phyloP scores from a whole-genome alignment of 2,329 filamentous ascomycete genomes.

The Trichophyton rubrum region DNA sequence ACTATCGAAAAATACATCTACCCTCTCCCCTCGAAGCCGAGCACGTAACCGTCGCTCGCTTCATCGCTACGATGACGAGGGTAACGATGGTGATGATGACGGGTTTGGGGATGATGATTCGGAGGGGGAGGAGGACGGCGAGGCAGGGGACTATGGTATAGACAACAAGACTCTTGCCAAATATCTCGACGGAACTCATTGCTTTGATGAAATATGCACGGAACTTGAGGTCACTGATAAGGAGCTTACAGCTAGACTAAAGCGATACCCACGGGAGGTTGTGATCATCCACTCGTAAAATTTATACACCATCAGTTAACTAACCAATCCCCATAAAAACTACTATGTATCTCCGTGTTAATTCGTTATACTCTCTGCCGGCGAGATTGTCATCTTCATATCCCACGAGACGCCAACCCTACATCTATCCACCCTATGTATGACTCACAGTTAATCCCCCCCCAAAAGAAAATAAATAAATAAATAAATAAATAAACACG shows the following conservation, averaged over 20 bases:
- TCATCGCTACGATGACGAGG: conserved; percentile 1
- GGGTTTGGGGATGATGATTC: conserved; percentile 9
- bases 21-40: not conserved
- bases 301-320: not conserved
- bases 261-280: conserved; percentile 33
- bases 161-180: conserved; percentile 28
- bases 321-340: not conserved
- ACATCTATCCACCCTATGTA: not conserved
- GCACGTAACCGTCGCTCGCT: not conserved
- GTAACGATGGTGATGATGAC: conserved; percentile 3
- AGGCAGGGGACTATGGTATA: conserved; percentile 19
- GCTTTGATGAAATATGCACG: conserved; percentile 40
- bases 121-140: conserved; percentile 7
- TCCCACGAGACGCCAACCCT: not conserved
- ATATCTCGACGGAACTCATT: conserved; percentile 38
- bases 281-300: conserved; percentile 35
- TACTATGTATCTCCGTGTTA: not conserved
- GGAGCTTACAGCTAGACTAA: conserved; percentile 33
- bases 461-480: too few species aligned
- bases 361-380: not conserved
- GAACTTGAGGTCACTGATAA: conserved; percentile 38
- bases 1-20: not conserved
- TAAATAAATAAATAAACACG: not conserved
- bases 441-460: not conserved
- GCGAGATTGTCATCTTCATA: not conserved